Evolutionary conservation across 1,139 yeast genomes (phyloP).

Genomic region (Casaregolazyma lundiana): DNA sequence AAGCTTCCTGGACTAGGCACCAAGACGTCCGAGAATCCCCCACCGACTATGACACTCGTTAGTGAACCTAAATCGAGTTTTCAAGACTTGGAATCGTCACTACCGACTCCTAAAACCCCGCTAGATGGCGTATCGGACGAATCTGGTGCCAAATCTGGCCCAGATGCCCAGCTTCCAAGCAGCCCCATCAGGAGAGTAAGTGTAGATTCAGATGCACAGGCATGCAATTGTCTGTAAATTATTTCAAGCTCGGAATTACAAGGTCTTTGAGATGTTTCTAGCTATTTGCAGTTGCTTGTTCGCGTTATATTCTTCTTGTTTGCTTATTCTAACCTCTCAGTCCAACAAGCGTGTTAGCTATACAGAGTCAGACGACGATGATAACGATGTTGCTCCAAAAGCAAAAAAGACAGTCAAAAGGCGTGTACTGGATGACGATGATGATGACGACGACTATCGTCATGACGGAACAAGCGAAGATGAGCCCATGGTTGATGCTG

Average conservation of each 20-base stretch:
- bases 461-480: constrained; percentile 12
- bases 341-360: constrained; percentile 20
- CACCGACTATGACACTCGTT: constrained; percentile 7
- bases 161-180: constrained; percentile 8
- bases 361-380: constrained; percentile 25
- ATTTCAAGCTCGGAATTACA: too few relatives aligned
- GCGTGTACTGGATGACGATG: constrained; percentile 16
- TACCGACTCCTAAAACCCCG: constrained; percentile 13
- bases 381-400: constrained; percentile 13
- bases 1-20: constrained; percentile 6
- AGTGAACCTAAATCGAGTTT: constrained; percentile 7
- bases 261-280: too few relatives aligned
- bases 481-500: constrained; percentile 16
- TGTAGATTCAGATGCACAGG: neutral
- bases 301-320: too few relatives aligned
- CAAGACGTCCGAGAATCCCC: constrained; percentile 6
- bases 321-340: constrained; percentile 1
- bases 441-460: constrained; percentile 19
- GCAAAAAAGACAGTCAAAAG: constrained; percentile 12
- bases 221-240: neutral
- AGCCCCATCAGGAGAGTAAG: constrained; percentile 18
- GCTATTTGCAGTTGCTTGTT: constrained; percentile 2
- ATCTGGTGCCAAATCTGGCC: constrained; percentile 1
- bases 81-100: constrained; percentile 12
- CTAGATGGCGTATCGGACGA: constrained; percentile 6